phyloP scores from a whole-genome alignment of 306 rosid species.

The Fagus sylvatica region DNA sequence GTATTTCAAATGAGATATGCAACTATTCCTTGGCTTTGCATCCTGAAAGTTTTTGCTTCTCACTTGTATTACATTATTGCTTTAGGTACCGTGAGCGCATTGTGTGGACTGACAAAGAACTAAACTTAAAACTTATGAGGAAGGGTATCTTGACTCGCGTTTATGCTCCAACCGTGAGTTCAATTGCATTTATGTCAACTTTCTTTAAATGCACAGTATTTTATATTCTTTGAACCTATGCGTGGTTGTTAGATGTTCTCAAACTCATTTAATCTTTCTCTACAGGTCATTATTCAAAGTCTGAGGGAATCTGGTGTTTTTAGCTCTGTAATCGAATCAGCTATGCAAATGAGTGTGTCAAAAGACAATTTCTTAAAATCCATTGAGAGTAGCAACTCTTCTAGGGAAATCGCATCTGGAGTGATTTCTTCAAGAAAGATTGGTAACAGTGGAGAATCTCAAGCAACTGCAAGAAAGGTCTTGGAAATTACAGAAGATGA shows the following conservation, averaged over 20 bases:
- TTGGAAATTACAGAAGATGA: constrained; percentile 48
- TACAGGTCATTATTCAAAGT: constrained; percentile 76
- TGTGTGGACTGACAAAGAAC: constrained; percentile 76
- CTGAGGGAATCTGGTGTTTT: constrained; percentile 80
- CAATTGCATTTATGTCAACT: constrained; percentile 11
- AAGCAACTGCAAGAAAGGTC: constrained; percentile 65
- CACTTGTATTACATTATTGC: constrained; percentile 17
- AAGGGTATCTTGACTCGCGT: constrained; percentile 88
- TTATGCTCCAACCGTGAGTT: constrained; percentile 77
- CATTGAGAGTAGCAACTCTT: constrained; percentile 68
- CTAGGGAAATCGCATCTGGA: constrained; percentile 46
- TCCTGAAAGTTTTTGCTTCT: constrained; percentile 4
- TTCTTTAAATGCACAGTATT: neutral
- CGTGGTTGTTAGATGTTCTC: constrained; percentile 2
- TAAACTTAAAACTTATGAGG: constrained; percentile 69
- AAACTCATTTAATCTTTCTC: constrained; percentile 16
- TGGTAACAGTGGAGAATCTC: constrained; percentile 48
- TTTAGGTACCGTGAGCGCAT: constrained; percentile 84
- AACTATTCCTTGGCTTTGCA: constrained; percentile 7
- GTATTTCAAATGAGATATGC: neutral
- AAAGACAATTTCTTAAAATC: constrained; percentile 69
- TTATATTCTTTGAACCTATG: neutral
- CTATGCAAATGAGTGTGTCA: constrained; percentile 49
- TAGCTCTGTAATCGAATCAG: constrained; percentile 61
- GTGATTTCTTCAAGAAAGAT: constrained; percentile 59